A percentile compares a stretch with the other conserved stretches of the same genome.
phyloP scores from a whole-genome alignment of 306 rosid species.

The Acacia confusa region DNA sequence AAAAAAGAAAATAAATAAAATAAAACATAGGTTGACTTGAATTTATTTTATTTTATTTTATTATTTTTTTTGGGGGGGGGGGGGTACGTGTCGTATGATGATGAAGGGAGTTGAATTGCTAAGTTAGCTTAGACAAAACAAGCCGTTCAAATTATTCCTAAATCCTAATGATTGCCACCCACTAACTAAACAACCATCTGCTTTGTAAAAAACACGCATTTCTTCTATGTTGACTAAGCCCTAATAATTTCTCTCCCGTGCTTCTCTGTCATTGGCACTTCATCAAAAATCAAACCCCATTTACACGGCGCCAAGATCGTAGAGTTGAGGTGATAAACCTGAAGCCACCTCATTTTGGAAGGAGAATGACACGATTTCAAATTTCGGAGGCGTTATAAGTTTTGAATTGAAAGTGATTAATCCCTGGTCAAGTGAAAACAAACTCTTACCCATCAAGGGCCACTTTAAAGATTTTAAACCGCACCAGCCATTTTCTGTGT shows the following conservation, averaged over 20 bases:
- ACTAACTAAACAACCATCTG: neutral
- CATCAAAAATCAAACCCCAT: conserved; percentile 18
- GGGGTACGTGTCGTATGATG: neutral
- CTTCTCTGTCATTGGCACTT: neutral
- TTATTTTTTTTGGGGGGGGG: too few relatives aligned
- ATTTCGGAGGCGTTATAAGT: too few relatives aligned
- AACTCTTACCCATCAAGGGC: too few relatives aligned
- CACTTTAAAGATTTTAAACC: neutral
- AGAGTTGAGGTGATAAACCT: too few relatives aligned
- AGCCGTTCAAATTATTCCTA: neutral
- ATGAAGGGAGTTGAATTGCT: neutral
- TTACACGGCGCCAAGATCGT: conserved; percentile 17
- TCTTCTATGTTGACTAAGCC: conserved; percentile 8
- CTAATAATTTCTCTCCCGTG: neutral
- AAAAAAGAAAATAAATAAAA: neutral
- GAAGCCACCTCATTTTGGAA: too few relatives aligned
- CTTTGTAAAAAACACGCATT: neutral
- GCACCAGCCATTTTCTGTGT: neutral
- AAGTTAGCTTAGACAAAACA: neutral
- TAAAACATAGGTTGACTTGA: neutral
- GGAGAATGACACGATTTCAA: too few relatives aligned
- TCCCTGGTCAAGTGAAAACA: too few relatives aligned
- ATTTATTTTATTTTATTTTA: too few relatives aligned
- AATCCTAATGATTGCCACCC: conserved; percentile 1
- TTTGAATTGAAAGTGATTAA: too few relatives aligned